phyloP scores from a whole-genome alignment of 352 stramenopile genomes.

The Globisporangium rhizosaccharum region DNA sequence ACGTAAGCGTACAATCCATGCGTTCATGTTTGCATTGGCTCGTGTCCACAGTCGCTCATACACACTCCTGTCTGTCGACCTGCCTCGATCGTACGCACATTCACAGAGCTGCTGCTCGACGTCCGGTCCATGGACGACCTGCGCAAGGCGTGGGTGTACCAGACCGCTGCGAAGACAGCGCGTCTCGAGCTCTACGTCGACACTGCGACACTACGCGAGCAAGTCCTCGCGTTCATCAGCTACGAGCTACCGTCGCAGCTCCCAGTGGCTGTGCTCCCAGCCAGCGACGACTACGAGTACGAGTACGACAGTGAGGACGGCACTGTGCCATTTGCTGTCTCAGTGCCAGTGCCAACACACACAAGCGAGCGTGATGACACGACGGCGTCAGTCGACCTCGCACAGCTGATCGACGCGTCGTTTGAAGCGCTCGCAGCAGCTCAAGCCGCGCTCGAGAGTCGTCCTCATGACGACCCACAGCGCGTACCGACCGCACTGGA shows the following conservation, averaged over 20 bases:
- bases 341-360: neutral
- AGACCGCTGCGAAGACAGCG: slow-evolving; percentile 32
- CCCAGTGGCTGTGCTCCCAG: slow-evolving; percentile 6
- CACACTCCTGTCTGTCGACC: neutral
- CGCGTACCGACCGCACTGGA: slow-evolving; percentile 7
- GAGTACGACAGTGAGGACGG: too few relatives aligned
- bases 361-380: neutral
- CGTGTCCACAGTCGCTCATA: neutral
- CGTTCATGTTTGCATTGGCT: neutral
- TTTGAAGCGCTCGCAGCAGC: slow-evolving; percentile 34
- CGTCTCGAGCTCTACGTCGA: slow-evolving; percentile 39
- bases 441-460: slow-evolving; percentile 14
- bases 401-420: slow-evolving; percentile 29
- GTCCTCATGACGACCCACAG: neutral
- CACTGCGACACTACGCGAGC: slow-evolving; percentile 18
- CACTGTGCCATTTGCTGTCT: neutral
- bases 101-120: slow-evolving; percentile 23
- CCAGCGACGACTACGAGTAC: neutral
- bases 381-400: neutral
- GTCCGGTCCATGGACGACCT: slow-evolving; percentile 40
- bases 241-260: neutral
- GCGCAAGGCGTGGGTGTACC: slow-evolving; percentile 28
- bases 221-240: slow-evolving; percentile 15
- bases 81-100: neutral
- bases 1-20: neutral